phyloP scores from a whole-genome alignment of 306 rosid genomes.

The Acacia confusa region DNA sequence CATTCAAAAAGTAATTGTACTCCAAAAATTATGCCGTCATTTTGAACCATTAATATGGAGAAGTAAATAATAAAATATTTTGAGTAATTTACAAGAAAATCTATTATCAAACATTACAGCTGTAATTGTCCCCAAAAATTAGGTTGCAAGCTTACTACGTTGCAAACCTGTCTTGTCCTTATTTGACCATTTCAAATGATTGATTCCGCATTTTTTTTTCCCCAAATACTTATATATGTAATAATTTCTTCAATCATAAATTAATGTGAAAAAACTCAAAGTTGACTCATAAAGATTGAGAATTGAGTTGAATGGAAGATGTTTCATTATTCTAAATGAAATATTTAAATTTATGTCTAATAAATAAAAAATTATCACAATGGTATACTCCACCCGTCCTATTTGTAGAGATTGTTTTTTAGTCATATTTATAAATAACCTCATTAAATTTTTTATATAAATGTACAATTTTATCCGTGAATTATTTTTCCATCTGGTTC shows the following conservation, averaged over 20 bases:
- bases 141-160: neutral
- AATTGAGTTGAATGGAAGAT: neutral
- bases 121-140: conserved; percentile 1
- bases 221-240: neutral
- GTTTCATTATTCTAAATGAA: neutral
- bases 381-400: no score
- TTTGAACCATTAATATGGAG: neutral
- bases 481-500: no score
- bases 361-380: neutral
- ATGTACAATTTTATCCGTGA: no score
- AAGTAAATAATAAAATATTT: neutral
- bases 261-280: neutral
- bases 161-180: neutral
- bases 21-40: neutral
- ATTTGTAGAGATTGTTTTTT: no score
- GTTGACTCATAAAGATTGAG: neutral
- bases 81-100: conserved; percentile 11
- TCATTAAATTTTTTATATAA: no score
- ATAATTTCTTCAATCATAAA: neutral
- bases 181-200: neutral
- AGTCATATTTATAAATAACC: no score
- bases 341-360: neutral
- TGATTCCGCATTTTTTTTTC: neutral
- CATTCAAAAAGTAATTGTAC: neutral
- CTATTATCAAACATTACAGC: neutral